phyloP scores from a whole-genome alignment of 106 monocot species.

The Dendrobium huoshanense region DNA sequence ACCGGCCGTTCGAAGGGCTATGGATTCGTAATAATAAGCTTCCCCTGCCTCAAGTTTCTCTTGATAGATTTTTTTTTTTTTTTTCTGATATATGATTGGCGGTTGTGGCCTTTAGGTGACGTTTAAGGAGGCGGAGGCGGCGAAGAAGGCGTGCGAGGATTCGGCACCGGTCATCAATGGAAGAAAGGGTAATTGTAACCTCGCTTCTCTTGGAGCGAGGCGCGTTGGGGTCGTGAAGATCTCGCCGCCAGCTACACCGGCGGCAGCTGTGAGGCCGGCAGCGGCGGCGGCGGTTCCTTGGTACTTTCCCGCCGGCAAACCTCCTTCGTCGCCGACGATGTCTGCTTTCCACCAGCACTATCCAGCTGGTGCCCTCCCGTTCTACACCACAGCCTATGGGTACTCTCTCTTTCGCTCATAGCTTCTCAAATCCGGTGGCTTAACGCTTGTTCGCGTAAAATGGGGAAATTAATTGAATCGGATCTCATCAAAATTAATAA shows the following conservation, averaged over 20 bases:
- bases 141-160: constrained; percentile 73
- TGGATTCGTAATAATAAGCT: constrained; percentile 37
- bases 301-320: constrained; percentile 15
- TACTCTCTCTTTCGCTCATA: not conserved
- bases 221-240: constrained; percentile 6
- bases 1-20: constrained; percentile 82
- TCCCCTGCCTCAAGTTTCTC: not conserved
- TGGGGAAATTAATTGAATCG: too few species aligned
- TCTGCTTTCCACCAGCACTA: constrained; percentile 23
- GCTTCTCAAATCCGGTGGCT: too few species aligned
- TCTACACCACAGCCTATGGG: constrained; percentile 47
- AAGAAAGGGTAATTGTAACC: constrained; percentile 61
- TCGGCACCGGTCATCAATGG: constrained; percentile 62
- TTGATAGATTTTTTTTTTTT: not conserved
- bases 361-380: constrained; percentile 33
- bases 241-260: constrained; percentile 28
- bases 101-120: constrained; percentile 37
- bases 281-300: constrained; percentile 11
- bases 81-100: not conserved
- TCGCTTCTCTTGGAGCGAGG: constrained; percentile 56
- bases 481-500: too few species aligned
- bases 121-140: constrained; percentile 62
- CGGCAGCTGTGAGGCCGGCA: constrained; percentile 11
- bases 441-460: too few species aligned
- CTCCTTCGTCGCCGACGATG: constrained; percentile 8